Evolutionary conservation across 345 rosid species (phyloP).

Genomic region (Linum tenue): DNA sequence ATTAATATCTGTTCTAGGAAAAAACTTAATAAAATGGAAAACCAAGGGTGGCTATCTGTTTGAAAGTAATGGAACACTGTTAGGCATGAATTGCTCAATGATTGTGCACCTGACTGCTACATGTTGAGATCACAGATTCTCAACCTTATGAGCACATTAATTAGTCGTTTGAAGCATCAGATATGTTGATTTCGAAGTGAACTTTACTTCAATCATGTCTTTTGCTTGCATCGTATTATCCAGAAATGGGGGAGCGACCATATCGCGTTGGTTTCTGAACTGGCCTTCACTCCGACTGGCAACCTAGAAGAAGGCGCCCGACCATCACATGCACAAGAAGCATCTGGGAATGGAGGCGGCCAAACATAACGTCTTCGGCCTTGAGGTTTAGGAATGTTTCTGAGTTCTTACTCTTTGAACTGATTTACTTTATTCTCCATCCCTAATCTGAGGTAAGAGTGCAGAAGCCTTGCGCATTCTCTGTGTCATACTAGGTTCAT

Average conservation of each 20-base stretch:
- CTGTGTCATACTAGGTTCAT: too few species aligned
- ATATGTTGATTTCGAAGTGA: neutral
- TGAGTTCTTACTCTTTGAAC: neutral
- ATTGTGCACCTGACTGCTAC: too few species aligned
- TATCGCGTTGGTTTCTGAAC: conserved; percentile 75
- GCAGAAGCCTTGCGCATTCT: too few species aligned
- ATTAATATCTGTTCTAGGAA: neutral
- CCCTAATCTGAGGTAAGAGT: too few species aligned
- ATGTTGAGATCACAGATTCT: too few species aligned
- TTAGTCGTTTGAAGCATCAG: too few species aligned
- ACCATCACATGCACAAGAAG: neutral
- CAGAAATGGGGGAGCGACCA: conserved; percentile 99
- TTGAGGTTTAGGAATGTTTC: neutral
- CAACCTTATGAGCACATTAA: too few species aligned
- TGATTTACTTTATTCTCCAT: too few species aligned
- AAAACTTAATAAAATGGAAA: too few species aligned
- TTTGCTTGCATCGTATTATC: neutral
- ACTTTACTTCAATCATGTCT: neutral
- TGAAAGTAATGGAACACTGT: too few species aligned
- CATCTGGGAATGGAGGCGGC: neutral
- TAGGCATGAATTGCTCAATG: too few species aligned
- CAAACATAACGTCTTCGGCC: neutral
- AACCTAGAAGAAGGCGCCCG: neutral
- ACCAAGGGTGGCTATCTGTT: too few species aligned
- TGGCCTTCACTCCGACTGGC: conserved; percentile 32